A percentile compares a stretch with the other conserved stretches of the same genome.
These are phyloP conservation scores for Ceratocystis cubensis DNA, from an alignment of 2,329 filamentous ascomycete species.

Conservation along the genomic window DNA sequence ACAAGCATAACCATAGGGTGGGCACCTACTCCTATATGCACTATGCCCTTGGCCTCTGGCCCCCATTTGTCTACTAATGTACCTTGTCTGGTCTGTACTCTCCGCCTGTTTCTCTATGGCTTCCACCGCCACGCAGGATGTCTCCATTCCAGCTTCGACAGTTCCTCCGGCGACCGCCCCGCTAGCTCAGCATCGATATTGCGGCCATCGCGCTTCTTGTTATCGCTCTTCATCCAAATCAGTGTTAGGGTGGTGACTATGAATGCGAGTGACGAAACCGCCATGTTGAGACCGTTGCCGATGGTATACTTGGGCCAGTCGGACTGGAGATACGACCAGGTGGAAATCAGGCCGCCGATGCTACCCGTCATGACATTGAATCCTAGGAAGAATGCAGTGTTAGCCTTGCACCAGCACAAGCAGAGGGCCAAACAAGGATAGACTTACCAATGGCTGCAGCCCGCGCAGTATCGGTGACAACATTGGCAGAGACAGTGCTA, in stretches of 20 bases:
- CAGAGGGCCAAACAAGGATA: neutral
- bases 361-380: slow-evolving; percentile 50
- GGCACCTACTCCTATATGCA: neutral
- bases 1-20: neutral
- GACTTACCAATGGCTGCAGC: slow-evolving; percentile 47
- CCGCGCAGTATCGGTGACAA: slow-evolving; percentile 53
- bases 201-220: slow-evolving; percentile 43
- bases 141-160: slow-evolving; percentile 53
- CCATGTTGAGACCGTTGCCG: slow-evolving; percentile 59
- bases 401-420: neutral
- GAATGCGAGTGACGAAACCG: slow-evolving; percentile 44
- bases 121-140: slow-evolving; percentile 56
- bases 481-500: slow-evolving; percentile 50
- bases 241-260: slow-evolving; percentile 38
- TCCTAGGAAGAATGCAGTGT: neutral
- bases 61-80: no score
- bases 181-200: slow-evolving; percentile 45
- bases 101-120: slow-evolving; percentile 19
- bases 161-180: slow-evolving; percentile 40
- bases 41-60: neutral
- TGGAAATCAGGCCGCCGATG: slow-evolving; percentile 48
- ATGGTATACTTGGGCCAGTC: slow-evolving; percentile 55
- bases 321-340: slow-evolving; percentile 50
- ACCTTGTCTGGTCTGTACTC: no score
- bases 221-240: slow-evolving; percentile 51